Evolutionary conservation across 192 early-diverging fungal species (phyloP).

Genomic region (Phlyctochytrium arcticum): DNA sequence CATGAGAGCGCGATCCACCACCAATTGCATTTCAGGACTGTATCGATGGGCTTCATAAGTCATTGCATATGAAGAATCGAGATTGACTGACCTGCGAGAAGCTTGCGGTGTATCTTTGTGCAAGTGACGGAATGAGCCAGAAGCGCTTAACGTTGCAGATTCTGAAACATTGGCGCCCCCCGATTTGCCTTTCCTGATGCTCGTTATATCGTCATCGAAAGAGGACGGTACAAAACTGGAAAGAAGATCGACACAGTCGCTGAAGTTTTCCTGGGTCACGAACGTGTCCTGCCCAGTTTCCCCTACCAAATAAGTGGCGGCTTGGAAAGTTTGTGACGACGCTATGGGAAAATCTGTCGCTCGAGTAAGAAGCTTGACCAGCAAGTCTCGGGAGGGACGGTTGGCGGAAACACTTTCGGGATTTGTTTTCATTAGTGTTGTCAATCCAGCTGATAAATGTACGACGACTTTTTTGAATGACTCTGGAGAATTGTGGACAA

Average conservation of each 20-base stretch:
- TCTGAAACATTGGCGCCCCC: too few species aligned
- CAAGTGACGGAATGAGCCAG: too few species aligned
- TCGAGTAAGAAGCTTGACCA: constrained; percentile 51
- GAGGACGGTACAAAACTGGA: constrained; percentile 58
- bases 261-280: constrained; percentile 61
- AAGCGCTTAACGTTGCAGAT: too few species aligned
- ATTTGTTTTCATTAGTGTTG: constrained; percentile 60
- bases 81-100: too few species aligned
- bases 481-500: too few species aligned
- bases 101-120: too few species aligned
- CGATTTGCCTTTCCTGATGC: too few species aligned
- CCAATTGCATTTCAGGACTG: constrained; percentile 42
- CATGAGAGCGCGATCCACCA: constrained; percentile 59
- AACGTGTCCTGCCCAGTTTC: constrained; percentile 38
- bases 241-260: constrained; percentile 68
- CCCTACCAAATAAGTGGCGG: constrained; percentile 51
- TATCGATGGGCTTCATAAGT: too few species aligned
- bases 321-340: constrained; percentile 60
- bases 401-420: constrained; percentile 24
- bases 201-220: too few species aligned
- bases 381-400: constrained; percentile 29
- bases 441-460: constrained; percentile 73
- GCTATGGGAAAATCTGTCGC: constrained; percentile 60
- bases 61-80: too few species aligned
- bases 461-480: constrained; percentile 64